Evolutionary conservation across 2,329 filamentous ascomycete species (phyloP).

Genomic region (Helminthosporium solani): DNA sequence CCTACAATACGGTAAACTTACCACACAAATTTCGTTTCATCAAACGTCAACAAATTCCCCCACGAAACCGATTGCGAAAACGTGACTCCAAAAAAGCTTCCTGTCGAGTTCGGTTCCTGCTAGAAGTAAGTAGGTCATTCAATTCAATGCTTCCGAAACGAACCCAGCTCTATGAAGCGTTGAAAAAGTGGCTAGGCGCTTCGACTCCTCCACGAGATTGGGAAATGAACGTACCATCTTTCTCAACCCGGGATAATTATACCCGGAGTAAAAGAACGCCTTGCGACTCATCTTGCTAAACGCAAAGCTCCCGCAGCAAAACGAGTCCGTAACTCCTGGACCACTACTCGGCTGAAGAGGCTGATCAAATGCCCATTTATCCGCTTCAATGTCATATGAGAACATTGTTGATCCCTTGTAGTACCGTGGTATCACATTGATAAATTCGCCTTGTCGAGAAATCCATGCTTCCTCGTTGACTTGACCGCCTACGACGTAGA

Average conservation of each 20-base stretch:
- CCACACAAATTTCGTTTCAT: too few relatives aligned
- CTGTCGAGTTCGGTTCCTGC: background rate
- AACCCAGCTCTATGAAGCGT: too few relatives aligned
- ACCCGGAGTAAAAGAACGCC: conserved; percentile 11
- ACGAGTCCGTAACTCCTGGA: conserved; percentile 1
- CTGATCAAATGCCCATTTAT: conserved; percentile 9
- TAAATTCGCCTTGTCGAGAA: conserved; percentile 4
- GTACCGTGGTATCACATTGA: background rate
- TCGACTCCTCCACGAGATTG: too few relatives aligned
- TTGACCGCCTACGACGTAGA: conserved; percentile 10
- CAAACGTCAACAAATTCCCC: too few relatives aligned
- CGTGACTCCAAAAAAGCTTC: background rate
- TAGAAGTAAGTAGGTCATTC: too few relatives aligned
- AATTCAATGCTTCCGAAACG: too few relatives aligned
- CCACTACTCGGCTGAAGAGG: conserved; percentile 6
- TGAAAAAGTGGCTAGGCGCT: too few relatives aligned
- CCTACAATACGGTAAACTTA: background rate
- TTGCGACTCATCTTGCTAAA: conserved; percentile 3
- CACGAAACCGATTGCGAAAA: too few relatives aligned
- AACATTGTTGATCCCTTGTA: conserved; percentile 6
- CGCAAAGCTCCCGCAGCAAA: conserved; percentile 11
- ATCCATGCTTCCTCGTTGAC: conserved; percentile 7
- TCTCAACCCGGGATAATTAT: background rate
- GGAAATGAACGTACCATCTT: background rate
- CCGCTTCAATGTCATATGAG: conserved; percentile 6